Evolutionary conservation across 768 basidiomycete species (phyloP), one percentile per base, ranked within the genome.

Genomic region (Suillus discolor): DNA sequence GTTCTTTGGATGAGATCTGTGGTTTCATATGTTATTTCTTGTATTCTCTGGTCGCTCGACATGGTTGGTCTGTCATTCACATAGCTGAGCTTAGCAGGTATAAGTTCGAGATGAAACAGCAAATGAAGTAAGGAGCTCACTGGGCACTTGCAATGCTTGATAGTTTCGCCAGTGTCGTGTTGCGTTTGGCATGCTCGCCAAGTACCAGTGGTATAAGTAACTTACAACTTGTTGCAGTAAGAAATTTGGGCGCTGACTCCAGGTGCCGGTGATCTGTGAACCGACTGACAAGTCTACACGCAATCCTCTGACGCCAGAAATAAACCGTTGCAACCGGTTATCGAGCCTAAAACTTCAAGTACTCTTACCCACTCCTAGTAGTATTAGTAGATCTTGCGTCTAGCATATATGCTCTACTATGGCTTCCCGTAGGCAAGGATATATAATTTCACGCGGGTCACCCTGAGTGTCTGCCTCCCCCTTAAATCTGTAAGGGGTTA

Each of bases 1-100:
- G 61, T 71, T 69, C 64, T 72, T 68, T 57, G 13, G 41, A 34
- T 34, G 41, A 45, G 16, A 45, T 54, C n/a, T 63, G 39, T 49
- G 28, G 25, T 60, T 42, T 60, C 25, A 23, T 60, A 60, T 25
- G 18, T 60, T 60, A 60, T 60, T 18, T 59, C 57, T 42, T 60
- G 57, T 59, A 59, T 59, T 59, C 15, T 59, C 2, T 59, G 38
- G 38, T 59, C 38, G 39, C 6, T 12, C 23, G 3, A 13, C 51
- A 60, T 42, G 41, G 1, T 9, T 42, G 41, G 1, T 9, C 16
- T 23, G 36, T 25, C 13, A 25, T 13, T 25, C 34, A 9, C 54
- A 39, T 8, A 8, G 16, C 6, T 60, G 18, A 28, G 41, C 12
- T 60, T 38, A 9, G 36, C 23, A 25, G 55, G 36, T 36, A 28